Evolutionary conservation across 768 basidiomycete genomes (phyloP), one percentile per base, ranked within the genome.

Genomic region (Amanita molliuscula): DNA sequence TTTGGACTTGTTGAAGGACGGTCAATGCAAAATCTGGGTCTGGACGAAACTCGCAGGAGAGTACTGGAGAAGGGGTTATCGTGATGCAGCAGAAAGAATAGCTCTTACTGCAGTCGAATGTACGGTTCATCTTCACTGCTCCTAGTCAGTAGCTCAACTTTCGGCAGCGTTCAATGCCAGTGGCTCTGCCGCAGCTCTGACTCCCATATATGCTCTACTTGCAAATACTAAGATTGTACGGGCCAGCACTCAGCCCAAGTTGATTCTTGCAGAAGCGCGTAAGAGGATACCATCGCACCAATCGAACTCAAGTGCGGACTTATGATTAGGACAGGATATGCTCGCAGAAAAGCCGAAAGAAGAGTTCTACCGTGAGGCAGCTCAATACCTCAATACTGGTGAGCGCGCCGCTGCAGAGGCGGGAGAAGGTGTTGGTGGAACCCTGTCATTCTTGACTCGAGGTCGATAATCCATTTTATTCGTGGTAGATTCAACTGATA

Each of bases 31-130:
- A 52, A 79, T 81, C 15, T 79, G 76, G 61, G 78, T 84, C 9
- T 94, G 89, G 89, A 81, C 86, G 1, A 81, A 79, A 54, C 73
- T 94, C 18, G 90, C 91, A 7, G 81, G 80, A 13, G 92, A 94
- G 66, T 94, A 95, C 59, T 91, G 90, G 86, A 70, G 85, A 54
- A 76, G 81, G 56, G 87, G 85, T 0, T 76, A 81, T 55, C 67
- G 87, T 44, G 78, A 81, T 21, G 82, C 79, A 6, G 91, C 91
- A 10, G 84, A 92, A 63, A 78, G 77, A 55, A 83, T 94, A 43
- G 81, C 83, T 25, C 65, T 69, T 28, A 72, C 76, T 44, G 92
- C 82, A 13, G 69, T 81, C 34, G 78, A 81, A 56, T 75, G 87
- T 87, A 60, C 54, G 80, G 68, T 41, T 26, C 13, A 46, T 2